Evolutionary conservation across 805 yeast genomes (phyloP).

Genomic region (Metschnikowia henanensis): DNA sequence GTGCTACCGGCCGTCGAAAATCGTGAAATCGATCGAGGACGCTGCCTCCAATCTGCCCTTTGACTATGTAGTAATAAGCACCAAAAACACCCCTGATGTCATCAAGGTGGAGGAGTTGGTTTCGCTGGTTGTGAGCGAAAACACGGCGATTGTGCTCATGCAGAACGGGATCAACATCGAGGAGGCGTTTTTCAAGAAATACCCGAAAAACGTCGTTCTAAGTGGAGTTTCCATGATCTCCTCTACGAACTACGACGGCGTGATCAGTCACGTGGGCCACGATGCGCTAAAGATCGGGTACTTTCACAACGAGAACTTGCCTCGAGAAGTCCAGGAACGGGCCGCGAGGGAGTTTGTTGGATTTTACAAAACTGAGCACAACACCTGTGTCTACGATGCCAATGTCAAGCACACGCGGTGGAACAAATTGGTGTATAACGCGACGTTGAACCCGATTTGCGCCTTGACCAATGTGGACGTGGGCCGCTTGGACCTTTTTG

Average conservation of each 20-base stretch:
- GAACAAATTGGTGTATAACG: slow-evolving; percentile 69
- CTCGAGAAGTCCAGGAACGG: slow-evolving; percentile 27
- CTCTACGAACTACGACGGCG: slow-evolving; percentile 29
- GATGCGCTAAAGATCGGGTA: slow-evolving; percentile 30
- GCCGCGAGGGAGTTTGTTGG: slow-evolving; percentile 45
- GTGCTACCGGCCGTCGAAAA: slow-evolving; percentile 53
- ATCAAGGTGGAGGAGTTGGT: slow-evolving; percentile 48
- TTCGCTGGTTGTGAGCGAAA: slow-evolving; percentile 43
- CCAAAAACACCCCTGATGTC: slow-evolving; percentile 69
- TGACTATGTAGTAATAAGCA: slow-evolving; percentile 60
- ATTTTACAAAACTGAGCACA: slow-evolving; percentile 46
- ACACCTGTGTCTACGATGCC: slow-evolving; percentile 39
- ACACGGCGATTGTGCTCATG: slow-evolving; percentile 33
- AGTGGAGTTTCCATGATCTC: slow-evolving; percentile 40
- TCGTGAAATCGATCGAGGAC: slow-evolving; percentile 48
- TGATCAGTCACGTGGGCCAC: slow-evolving; percentile 27
- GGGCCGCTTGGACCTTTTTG: slow-evolving; percentile 42
- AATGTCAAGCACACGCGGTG: slow-evolving; percentile 57
- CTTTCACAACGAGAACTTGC: slow-evolving; percentile 32
- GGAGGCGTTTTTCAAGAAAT: slow-evolving; percentile 28
- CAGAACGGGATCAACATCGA: slow-evolving; percentile 45
- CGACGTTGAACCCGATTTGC: slow-evolving; percentile 61
- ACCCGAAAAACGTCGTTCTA: slow-evolving; percentile 33
- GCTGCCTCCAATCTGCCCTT: slow-evolving; percentile 32
- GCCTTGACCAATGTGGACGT: slow-evolving; percentile 59